Conservation (phyloP, 495 filamentous ascomycete genomes). For the Friedmanniomyces endolithicus region DNA sequence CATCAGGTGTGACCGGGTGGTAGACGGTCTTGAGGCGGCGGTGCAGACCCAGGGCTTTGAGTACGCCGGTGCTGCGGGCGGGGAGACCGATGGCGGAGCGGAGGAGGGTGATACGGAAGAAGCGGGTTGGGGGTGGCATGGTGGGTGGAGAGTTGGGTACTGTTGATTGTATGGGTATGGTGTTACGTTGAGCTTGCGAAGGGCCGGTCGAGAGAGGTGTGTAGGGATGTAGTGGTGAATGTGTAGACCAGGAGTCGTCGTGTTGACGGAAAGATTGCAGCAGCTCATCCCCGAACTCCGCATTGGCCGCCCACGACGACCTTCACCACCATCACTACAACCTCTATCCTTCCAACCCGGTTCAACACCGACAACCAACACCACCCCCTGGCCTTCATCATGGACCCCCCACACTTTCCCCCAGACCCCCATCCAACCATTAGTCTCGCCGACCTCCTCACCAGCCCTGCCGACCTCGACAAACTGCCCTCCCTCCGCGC, state of each 20-base stretch:
- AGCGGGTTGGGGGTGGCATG: conserved; percentile 26
- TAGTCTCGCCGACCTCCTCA: conserved; percentile 58
- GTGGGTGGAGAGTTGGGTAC: conserved; percentile 24
- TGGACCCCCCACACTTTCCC: conserved; percentile 33
- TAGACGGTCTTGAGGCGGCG: conserved; percentile 85
- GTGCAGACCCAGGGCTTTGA: conserved; percentile 77
- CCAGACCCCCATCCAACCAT: conserved; percentile 42
- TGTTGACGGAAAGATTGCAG: too few species aligned
- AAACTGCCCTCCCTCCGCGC: conserved; percentile 82
- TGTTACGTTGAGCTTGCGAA: too few species aligned
- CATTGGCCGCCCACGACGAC: too few species aligned
- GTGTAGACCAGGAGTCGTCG: too few species aligned
- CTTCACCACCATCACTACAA: too few species aligned
- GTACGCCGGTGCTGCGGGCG: conserved; percentile 63
- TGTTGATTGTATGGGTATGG: background rate
- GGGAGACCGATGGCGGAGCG: conserved; percentile 91
- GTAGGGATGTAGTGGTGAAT: too few species aligned
- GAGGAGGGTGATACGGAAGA: conserved; percentile 89
- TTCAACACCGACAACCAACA: too few species aligned
- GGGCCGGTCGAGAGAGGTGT: too few species aligned
- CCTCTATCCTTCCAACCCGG: too few species aligned
- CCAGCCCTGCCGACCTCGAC: conserved; percentile 76
- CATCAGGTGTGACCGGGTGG: conserved; percentile 68
- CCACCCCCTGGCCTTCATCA: conserved; percentile 17
- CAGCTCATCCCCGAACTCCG: too few species aligned